Conservation (phyloP, 2,329 filamentous ascomycete species). For the Epichloe sp. region DNA sequence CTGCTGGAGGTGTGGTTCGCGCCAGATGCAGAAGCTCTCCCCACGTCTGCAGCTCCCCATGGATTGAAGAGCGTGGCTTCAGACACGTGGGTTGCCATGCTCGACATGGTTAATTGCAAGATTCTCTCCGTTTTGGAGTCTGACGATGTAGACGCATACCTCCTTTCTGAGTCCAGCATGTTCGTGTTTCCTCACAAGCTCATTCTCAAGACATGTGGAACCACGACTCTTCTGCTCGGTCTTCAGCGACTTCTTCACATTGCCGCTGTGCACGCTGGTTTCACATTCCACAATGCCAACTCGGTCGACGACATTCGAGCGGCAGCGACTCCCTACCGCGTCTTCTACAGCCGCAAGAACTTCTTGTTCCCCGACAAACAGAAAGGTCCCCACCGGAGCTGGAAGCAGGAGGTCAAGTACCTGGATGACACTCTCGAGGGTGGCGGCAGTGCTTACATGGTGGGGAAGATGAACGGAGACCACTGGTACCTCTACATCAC, state of each 20-base stretch:
- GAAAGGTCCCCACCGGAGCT: constrained; percentile 88
- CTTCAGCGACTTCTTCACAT: constrained; percentile 87
- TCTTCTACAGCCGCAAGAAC: constrained; percentile 99
- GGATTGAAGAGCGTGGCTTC: constrained; percentile 77
- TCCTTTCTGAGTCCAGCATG: constrained; percentile 98
- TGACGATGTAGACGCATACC: constrained; percentile 88
- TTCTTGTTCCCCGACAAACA: constrained; percentile 93
- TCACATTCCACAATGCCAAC: constrained; percentile 62
- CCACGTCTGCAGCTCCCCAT: constrained; percentile 53
- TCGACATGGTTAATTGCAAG: constrained; percentile 97
- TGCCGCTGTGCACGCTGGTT: constrained; percentile 77
- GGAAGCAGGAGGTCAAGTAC: constrained; percentile 89
- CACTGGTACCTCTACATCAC: constrained; percentile 99
- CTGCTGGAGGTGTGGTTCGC: constrained; percentile 97
- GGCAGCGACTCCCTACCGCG: constrained; percentile 85
- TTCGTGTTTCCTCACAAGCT: constrained; percentile 99
- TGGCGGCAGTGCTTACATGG: constrained; percentile 97
- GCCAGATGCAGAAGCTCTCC: constrained; percentile 60
- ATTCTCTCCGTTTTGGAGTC: constrained; percentile 89
- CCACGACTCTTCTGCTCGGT: constrained; percentile 82
- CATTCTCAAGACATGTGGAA: constrained; percentile 96
- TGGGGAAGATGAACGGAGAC: constrained; percentile 99
- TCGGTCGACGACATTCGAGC: constrained; percentile 54
- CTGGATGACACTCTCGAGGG: constrained; percentile 84
- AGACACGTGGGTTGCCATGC: constrained; percentile 89